A percentile compares a stretch with the other conserved stretches of the same genome.
phyloP scores from a whole-genome alignment of 106 monocot species.

The Dioscorea zingiberensis region DNA sequence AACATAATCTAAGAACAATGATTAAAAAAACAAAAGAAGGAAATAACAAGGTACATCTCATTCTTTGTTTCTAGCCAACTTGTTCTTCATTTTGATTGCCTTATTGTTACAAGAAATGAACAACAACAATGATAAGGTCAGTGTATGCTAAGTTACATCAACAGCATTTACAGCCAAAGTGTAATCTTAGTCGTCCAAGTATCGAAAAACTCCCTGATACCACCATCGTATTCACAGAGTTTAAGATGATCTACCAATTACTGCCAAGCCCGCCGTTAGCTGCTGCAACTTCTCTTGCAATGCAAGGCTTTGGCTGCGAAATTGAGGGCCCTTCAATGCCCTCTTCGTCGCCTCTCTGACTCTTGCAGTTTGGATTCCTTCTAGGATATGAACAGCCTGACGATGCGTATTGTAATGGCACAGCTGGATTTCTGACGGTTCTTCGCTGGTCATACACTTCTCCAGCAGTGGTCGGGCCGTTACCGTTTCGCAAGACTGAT shows the following conservation, averaged over 20 bases:
- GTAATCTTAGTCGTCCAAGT: too few relatives aligned
- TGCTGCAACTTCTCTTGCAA: slow-evolving; percentile 46
- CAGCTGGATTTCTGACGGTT: slow-evolving; percentile 19
- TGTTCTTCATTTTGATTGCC: too few relatives aligned
- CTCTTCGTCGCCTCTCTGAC: slow-evolving; percentile 36
- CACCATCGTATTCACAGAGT: too few relatives aligned
- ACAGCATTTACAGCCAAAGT: too few relatives aligned
- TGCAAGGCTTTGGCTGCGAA: slow-evolving; percentile 32
- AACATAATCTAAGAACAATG: too few relatives aligned
- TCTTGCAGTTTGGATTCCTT: slow-evolving; percentile 48
- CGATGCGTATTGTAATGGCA: slow-evolving; percentile 14
- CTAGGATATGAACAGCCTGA: slow-evolving; percentile 42
- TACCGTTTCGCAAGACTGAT: slow-evolving; percentile 23
- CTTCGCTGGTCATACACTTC: slow-evolving; percentile 41
- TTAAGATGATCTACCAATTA: slow-evolving; percentile 38
- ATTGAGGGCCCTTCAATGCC: slow-evolving; percentile 14
- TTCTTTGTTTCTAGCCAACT: too few relatives aligned
- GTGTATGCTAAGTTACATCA: too few relatives aligned
- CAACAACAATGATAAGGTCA: too few relatives aligned
- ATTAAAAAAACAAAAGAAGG: too few relatives aligned
- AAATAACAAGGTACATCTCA: too few relatives aligned
- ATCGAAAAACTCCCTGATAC: too few relatives aligned
- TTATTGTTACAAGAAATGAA: too few relatives aligned
- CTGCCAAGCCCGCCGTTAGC: slow-evolving; percentile 31
- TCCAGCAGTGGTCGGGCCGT: slow-evolving; percentile 1